Percentiles rank a stretch among this genome's conserved stretches.
Evolutionary conservation across 2,329 filamentous ascomycete genomes (phyloP).

Genomic region (Cryphonectria parasitica): DNA sequence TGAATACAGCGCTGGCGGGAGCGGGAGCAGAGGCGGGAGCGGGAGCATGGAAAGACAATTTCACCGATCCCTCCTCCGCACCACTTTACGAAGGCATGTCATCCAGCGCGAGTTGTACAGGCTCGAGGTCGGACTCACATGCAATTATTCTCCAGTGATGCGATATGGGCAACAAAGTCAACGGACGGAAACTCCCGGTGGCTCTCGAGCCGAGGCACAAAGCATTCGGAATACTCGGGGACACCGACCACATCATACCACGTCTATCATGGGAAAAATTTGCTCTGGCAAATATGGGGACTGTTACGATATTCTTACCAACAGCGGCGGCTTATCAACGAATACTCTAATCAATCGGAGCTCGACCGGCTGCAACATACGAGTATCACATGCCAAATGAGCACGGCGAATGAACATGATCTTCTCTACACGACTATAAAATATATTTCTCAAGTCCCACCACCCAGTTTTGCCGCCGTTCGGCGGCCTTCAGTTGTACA

Average conservation of each 20-base stretch:
- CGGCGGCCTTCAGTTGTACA: neutral
- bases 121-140: neutral
- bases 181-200: neutral
- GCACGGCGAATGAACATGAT: neutral
- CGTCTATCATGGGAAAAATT: neutral
- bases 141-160: neutral
- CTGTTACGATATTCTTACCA: neutral
- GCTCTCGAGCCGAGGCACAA: neutral
- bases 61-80: neutral
- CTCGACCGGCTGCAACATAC: neutral
- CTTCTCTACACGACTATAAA: slow-evolving; percentile 2
- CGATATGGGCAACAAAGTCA: neutral
- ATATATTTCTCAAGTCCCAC: neutral
- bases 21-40: neutral
- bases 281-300: neutral
- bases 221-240: neutral
- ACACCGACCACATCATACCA: neutral
- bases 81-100: neutral
- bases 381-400: neutral
- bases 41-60: neutral
- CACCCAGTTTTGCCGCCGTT: neutral
- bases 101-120: neutral
- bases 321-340: neutral
- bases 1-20: neutral
- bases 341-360: neutral